A percentile compares a stretch with the other conserved stretches of the same genome.
Conservation (phyloP, 2,329 filamentous ascomycete species). For the Chaetomium olivaceum region DNA sequence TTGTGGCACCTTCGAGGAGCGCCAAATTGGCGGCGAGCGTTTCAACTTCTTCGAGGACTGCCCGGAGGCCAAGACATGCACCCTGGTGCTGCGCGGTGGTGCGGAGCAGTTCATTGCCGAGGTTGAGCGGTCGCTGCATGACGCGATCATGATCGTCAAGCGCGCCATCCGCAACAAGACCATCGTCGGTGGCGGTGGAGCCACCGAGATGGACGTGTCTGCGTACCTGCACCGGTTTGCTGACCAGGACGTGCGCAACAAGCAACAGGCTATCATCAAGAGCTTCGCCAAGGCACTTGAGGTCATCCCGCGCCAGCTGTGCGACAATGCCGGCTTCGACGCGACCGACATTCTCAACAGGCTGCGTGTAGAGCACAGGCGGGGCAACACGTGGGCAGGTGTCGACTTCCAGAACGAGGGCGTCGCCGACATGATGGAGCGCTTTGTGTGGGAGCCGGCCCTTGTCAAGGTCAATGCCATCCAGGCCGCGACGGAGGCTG, state of each 20-base stretch:
- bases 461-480: constrained; percentile 97
- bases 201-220: constrained; percentile 94
- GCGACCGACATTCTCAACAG: constrained; percentile 97
- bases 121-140: constrained; percentile 94
- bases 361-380: constrained; percentile 92
- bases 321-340: constrained; percentile 98
- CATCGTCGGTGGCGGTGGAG: constrained; percentile 94
- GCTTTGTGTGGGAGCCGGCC: constrained; percentile 96
- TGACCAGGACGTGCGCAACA: constrained; percentile 87
- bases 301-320: constrained; percentile 93
- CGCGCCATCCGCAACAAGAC: constrained; percentile 91
- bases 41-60: constrained; percentile 99
- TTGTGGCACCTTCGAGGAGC: constrained; percentile 89
- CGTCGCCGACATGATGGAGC: constrained; percentile 89
- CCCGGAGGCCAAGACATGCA: constrained; percentile 94
- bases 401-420: constrained; percentile 94
- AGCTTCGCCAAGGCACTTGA: constrained; percentile 96
- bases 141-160: constrained; percentile 99
- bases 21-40: constrained; percentile 93
- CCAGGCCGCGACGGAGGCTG: constrained; percentile 91
- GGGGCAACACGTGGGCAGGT: constrained; percentile 89
- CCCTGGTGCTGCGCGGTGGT: constrained; percentile 88
- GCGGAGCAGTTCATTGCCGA: constrained; percentile 99
- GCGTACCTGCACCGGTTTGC: constrained; percentile 90
- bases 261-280: constrained; percentile 97